A percentile compares a stretch with the other conserved stretches of the same genome.
These are phyloP conservation scores for Globisporangium recalcitrans DNA, from an alignment of 352 stramenopile genomes.

Conservation along the genomic window DNA sequence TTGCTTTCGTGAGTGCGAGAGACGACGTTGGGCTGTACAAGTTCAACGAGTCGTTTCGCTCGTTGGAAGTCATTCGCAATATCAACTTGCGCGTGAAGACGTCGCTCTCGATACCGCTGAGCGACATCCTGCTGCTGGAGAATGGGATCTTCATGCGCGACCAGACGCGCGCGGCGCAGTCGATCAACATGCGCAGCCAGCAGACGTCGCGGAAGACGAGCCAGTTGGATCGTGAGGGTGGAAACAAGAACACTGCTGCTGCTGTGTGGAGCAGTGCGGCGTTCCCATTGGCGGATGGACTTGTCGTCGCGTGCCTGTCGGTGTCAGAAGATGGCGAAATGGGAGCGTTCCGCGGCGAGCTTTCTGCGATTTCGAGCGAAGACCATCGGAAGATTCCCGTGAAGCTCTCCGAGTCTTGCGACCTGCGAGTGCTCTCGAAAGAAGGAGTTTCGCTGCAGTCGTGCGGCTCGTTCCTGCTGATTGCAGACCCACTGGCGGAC, in stretches of 20 bases:
- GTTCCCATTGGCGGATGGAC: constrained; percentile 24
- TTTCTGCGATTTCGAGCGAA: constrained; percentile 27
- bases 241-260: background rate
- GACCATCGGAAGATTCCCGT: constrained; percentile 35
- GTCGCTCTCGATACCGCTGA: constrained; percentile 14
- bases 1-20: constrained; percentile 7
- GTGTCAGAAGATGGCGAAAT: constrained; percentile 4
- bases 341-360: constrained; percentile 11
- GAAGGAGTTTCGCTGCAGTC: constrained; percentile 15
- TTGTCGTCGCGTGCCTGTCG: constrained; percentile 25
- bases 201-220: constrained; percentile 34
- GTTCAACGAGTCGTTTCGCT: constrained; percentile 14
- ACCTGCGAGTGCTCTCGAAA: constrained; percentile 10
- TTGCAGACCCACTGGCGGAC: constrained; percentile 17
- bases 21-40: constrained; percentile 14
- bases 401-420: background rate
- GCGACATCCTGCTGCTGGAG: constrained; percentile 17
- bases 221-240: background rate
- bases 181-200: constrained; percentile 38
- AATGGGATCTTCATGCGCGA: constrained; percentile 30
- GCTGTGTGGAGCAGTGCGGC: constrained; percentile 12
- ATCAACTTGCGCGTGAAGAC: constrained; percentile 16
- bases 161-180: constrained; percentile 25
- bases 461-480: constrained; percentile 28
- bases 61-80: constrained; percentile 14